A percentile compares a stretch with the other conserved stretches of the same genome.
Conservation (phyloP, 768 basidiomycete genomes). For the Kwoniella bestiolae region DNA sequence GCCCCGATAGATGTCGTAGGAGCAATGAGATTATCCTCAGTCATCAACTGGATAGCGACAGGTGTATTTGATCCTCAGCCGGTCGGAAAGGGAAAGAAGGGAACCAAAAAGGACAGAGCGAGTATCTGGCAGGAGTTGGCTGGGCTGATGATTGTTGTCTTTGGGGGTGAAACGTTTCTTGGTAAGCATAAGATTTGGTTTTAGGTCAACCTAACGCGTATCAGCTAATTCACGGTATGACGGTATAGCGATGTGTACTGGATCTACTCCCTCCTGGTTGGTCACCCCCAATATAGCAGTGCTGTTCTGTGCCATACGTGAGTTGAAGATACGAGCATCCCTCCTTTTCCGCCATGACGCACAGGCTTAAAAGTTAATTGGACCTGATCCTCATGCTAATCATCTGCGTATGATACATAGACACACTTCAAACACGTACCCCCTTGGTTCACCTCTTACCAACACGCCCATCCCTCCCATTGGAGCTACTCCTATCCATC, state of each 20-base stretch:
- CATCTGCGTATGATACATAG: constrained; percentile 20
- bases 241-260: constrained; percentile 41
- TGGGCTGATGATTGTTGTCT: constrained; percentile 51
- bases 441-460: constrained; percentile 67
- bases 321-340: constrained; percentile 39
- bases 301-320: constrained; percentile 68
- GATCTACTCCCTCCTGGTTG: constrained; percentile 74
- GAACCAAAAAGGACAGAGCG: constrained; percentile 21
- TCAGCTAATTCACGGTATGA: neutral
- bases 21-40: constrained; percentile 36
- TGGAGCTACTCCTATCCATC: constrained; percentile 74
- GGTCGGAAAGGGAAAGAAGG: constrained; percentile 22
- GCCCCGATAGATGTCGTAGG: constrained; percentile 42
- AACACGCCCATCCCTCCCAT: constrained; percentile 62
- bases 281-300: constrained; percentile 69
- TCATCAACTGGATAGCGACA: constrained; percentile 45
- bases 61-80: constrained; percentile 37
- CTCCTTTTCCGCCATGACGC: neutral
- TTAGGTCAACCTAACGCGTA: neutral
- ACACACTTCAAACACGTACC: constrained; percentile 49
- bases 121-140: constrained; percentile 46
- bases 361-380: too few species aligned
- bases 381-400: neutral
- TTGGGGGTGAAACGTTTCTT: constrained; percentile 56
- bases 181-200: constrained; percentile 28